Conservation (phyloP, 139 green algal species). For the Tetratostichococcus sp. region DNA sequence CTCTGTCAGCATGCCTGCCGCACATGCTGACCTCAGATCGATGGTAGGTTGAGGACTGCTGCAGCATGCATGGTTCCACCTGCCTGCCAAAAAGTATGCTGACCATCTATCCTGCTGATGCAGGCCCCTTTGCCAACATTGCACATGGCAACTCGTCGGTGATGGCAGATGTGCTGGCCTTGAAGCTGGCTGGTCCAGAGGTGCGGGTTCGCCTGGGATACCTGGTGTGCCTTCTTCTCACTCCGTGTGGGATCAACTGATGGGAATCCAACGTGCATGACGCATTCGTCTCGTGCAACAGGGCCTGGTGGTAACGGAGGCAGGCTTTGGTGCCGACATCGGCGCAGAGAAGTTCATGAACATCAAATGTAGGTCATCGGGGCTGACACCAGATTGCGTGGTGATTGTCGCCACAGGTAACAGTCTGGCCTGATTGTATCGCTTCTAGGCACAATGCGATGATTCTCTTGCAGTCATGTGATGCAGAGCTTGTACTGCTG, state of each 20-base stretch:
- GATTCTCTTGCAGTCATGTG: no score
- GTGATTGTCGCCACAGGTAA: conserved; percentile 87
- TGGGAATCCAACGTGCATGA: conserved; percentile 91
- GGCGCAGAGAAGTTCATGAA: conserved; percentile 93
- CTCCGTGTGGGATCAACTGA: no score
- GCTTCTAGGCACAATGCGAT: no score
- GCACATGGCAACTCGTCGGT: conserved; percentile 93
- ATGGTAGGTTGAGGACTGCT: no score
- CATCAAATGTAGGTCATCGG: conserved; percentile 89
- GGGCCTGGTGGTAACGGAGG: conserved; percentile 33
- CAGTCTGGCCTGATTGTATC: background rate
- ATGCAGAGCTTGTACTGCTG: no score
- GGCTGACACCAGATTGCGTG: conserved; percentile 63
- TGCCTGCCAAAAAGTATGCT: no score
- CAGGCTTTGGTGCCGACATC: conserved; percentile 97
- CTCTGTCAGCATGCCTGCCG: no score
- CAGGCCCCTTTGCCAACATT: conserved; percentile 97
- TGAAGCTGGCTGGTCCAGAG: conserved; percentile 83
- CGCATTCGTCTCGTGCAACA: background rate
- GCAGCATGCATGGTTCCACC: no score
- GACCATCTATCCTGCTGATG: no score
- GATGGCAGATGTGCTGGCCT: conserved; percentile 88
- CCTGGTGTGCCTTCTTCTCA: no score
- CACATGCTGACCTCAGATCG: no score
- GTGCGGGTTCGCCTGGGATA: no score